Percentiles rank a stretch among this genome's conserved stretches.
phyloP scores from a whole-genome alignment of 2,329 filamentous ascomycete species.

The Calycina herbarum region DNA sequence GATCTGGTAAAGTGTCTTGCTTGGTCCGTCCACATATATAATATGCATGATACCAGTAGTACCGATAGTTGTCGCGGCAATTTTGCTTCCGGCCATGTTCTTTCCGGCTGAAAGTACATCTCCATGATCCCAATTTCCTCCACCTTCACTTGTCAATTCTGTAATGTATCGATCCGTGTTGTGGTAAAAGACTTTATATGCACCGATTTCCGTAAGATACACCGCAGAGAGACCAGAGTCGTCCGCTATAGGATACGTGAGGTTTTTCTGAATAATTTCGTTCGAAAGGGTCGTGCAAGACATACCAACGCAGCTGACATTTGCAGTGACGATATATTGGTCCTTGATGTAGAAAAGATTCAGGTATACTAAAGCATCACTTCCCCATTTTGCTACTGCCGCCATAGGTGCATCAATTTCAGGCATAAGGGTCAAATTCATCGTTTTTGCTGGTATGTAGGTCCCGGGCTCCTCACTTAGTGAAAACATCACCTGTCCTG shows the following conservation, averaged over 20 bases:
- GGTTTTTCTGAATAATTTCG: not conserved
- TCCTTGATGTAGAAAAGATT: slow-evolving; percentile 20
- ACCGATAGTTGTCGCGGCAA: slow-evolving; percentile 10
- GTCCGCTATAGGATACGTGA: not conserved
- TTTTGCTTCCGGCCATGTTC: slow-evolving; percentile 14
- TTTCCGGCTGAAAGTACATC: slow-evolving; percentile 15
- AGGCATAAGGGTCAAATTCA: slow-evolving; percentile 17
- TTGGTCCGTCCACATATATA: slow-evolving; percentile 8
- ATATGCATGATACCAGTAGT: not conserved
- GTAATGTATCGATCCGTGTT: slow-evolving; percentile 19
- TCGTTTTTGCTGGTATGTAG: slow-evolving; percentile 5
- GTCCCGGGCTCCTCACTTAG: slow-evolving; percentile 2
- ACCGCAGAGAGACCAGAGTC: slow-evolving; percentile 8
- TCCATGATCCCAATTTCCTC: slow-evolving; percentile 17
- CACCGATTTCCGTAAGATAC: not conserved
- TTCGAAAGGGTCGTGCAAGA: slow-evolving; percentile 10
- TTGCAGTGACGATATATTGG: slow-evolving; percentile 15
- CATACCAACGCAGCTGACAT: slow-evolving; percentile 12
- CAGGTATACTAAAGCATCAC: slow-evolving; percentile 13
- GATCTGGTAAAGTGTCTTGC: not conserved
- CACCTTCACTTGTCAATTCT: slow-evolving; percentile 3
- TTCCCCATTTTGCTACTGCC: slow-evolving; percentile 12
- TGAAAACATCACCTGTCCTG: not conserved
- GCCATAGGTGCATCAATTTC: slow-evolving; percentile 14
- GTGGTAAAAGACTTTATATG: slow-evolving; percentile 17